A percentile compares a stretch with the other conserved stretches of the same genome.
These are phyloP conservation scores for Teunomyces tritomae DNA, from an alignment of 805 yeast genomes.

Conservation along the genomic window DNA sequence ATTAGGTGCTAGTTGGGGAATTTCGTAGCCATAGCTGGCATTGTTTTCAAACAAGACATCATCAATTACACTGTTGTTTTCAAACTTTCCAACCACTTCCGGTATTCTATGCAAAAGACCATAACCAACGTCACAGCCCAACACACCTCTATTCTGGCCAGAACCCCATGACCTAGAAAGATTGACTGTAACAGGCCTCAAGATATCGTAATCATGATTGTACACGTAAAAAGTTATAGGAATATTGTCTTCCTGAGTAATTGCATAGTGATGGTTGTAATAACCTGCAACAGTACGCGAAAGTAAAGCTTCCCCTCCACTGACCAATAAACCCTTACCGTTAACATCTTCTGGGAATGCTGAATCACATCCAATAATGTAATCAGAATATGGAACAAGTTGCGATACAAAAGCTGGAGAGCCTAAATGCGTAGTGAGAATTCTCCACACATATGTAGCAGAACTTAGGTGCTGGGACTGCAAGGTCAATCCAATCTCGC, in stretches of 20 bases:
- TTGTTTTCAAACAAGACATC: conserved; percentile 33
- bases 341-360: conserved; percentile 57
- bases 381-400: conserved; percentile 80
- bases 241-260: conserved; percentile 30
- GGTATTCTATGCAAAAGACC: conserved; percentile 89
- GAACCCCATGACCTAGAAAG: conserved; percentile 65
- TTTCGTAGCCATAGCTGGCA: conserved; percentile 17
- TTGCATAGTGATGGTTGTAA: conserved; percentile 44
- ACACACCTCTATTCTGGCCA: conserved; percentile 61
- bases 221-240: conserved; percentile 59
- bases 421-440: conserved; percentile 65
- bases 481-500: conserved; percentile 60
- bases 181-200: conserved; percentile 82
- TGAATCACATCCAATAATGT: conserved; percentile 67
- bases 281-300: conserved; percentile 63
- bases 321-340: conserved; percentile 64
- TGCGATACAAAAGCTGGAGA: conserved; percentile 86
- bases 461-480: conserved; percentile 76
- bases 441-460: conserved; percentile 85
- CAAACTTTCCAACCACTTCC: conserved; percentile 54
- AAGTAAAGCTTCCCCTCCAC: conserved; percentile 83
- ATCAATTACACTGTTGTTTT: conserved; percentile 26
- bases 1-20: conserved; percentile 7
- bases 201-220: conserved; percentile 81
- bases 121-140: conserved; percentile 95